These are phyloP conservation scores for Durotheca rogersii DNA, from an alignment of 495 filamentous ascomycete genomes.

Conservation along the genomic window DNA sequence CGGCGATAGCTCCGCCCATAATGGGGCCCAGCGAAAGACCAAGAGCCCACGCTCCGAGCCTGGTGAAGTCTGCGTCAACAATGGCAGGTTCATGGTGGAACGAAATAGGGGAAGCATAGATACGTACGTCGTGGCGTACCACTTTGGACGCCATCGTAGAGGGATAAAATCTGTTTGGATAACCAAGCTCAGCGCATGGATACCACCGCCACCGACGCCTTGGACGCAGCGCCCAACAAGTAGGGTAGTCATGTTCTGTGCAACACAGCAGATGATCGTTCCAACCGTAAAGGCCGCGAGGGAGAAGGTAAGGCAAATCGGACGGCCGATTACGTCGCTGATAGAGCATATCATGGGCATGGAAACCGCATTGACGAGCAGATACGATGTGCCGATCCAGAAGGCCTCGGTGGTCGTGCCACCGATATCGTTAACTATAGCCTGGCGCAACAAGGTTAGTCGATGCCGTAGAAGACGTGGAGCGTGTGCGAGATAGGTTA, in stretches of 20 bases:
- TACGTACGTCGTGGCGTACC: slow-evolving; percentile 39
- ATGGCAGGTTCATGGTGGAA: neutral
- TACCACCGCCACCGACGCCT: slow-evolving; percentile 78
- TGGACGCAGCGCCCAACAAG: slow-evolving; percentile 77
- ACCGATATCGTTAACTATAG: slow-evolving; percentile 45
- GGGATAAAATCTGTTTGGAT: slow-evolving; percentile 56
- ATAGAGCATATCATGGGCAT: slow-evolving; percentile 52
- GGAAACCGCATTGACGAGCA: slow-evolving; percentile 48
- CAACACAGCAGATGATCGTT: slow-evolving; percentile 43
- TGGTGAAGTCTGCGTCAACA: no score
- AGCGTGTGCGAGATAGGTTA: neutral
- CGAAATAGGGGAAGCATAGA: neutral
- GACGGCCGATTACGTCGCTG: slow-evolving; percentile 56
- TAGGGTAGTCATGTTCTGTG: slow-evolving; percentile 56
- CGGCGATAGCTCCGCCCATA: slow-evolving; percentile 73
- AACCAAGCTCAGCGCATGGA: slow-evolving; percentile 80
- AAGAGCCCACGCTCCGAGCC: slow-evolving; percentile 62
- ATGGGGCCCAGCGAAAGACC: slow-evolving; percentile 73
- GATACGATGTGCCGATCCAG: slow-evolving; percentile 57
- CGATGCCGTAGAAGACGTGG: neutral
- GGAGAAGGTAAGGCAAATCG: slow-evolving; percentile 43
- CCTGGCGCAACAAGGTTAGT: slow-evolving; percentile 20
- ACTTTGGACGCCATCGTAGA: slow-evolving; percentile 43
- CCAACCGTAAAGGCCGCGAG: slow-evolving; percentile 48
- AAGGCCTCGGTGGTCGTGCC: slow-evolving; percentile 52